Conservation (phyloP, 2,329 filamentous ascomycete species). For the Trichoderma sp. region DNA sequence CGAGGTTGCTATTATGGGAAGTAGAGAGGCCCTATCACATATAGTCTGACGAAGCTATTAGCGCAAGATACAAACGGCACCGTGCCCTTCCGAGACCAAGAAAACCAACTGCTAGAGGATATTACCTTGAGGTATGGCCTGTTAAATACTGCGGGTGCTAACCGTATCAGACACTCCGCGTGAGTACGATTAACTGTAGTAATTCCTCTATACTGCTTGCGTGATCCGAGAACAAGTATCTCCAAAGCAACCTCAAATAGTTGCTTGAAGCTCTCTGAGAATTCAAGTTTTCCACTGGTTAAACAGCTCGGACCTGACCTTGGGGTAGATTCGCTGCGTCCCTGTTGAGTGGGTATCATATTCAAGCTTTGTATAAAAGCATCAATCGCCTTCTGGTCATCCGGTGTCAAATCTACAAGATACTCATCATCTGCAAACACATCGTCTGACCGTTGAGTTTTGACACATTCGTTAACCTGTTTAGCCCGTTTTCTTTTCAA, state of each 20-base stretch:
- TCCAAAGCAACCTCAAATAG: constrained; percentile 27
- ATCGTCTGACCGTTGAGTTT: neutral
- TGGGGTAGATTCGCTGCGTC: neutral
- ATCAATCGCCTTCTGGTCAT: constrained; percentile 32
- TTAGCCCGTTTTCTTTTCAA: neutral
- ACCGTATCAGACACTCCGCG: constrained; percentile 26
- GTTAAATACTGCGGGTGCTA: constrained; percentile 39
- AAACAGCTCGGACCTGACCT: neutral
- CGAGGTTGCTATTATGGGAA: constrained; percentile 32
- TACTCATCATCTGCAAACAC: constrained; percentile 10
- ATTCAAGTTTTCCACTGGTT: neutral
- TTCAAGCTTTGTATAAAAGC: constrained; percentile 30
- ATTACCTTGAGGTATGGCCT: constrained; percentile 36
- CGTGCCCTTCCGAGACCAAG: neutral
- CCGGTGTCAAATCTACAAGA: constrained; percentile 21
- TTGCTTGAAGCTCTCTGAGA: neutral
- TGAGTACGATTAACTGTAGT: constrained; percentile 21
- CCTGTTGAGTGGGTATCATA: neutral
- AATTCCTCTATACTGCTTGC: constrained; percentile 26
- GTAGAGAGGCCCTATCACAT: constrained; percentile 27
- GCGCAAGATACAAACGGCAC: neutral
- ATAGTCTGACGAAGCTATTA: constrained; percentile 25
- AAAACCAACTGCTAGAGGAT: neutral
- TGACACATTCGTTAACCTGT: neutral
- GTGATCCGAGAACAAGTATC: constrained; percentile 29